A percentile compares a stretch with the other conserved stretches of the same genome.
Evolutionary conservation across 2,329 filamentous ascomycete genomes (phyloP).

Genomic region (Ophiocordyceps australis): DNA sequence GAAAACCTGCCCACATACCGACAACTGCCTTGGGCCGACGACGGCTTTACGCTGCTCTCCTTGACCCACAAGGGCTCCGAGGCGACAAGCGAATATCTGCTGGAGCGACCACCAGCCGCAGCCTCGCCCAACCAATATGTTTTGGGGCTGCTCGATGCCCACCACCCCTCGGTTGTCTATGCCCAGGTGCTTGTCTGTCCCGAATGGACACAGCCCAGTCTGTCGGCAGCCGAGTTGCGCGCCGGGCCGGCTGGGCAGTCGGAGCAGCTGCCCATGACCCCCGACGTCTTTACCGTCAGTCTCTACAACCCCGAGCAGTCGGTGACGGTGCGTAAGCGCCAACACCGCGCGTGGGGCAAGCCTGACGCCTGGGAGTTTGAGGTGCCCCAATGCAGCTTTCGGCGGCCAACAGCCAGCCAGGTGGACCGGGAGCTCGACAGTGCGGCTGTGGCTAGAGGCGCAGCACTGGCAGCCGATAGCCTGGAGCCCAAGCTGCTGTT

Average conservation of each 20-base stretch:
- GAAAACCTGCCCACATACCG: conserved; percentile 71
- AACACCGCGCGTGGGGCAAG: conserved; percentile 65
- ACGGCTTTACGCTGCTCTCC: conserved; percentile 37
- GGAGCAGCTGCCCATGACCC: conserved; percentile 48
- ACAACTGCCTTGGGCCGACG: conserved; percentile 31
- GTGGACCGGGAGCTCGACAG: conserved; percentile 47
- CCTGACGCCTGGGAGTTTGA: conserved; percentile 81
- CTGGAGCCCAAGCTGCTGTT: conserved; percentile 62
- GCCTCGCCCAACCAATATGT: conserved; percentile 71
- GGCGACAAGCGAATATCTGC: conserved; percentile 59
- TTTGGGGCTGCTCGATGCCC: conserved; percentile 67
- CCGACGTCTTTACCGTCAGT: conserved; percentile 64
- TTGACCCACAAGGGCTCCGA: conserved; percentile 62
- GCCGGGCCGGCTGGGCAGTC: conserved; percentile 46
- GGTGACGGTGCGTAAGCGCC: conserved; percentile 49
- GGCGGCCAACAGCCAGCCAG: conserved; percentile 56
- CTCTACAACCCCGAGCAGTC: conserved; percentile 90
- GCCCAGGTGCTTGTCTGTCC: conserved; percentile 74
- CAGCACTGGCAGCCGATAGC: conserved; percentile 19
- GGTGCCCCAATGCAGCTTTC: conserved; percentile 73
- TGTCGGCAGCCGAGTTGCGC: conserved; percentile 67
- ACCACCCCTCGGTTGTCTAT: conserved; percentile 64
- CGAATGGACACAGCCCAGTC: conserved; percentile 66
- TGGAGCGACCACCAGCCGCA: conserved; percentile 54
- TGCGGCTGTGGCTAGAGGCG: conserved; percentile 10